These are phyloP conservation scores for Zygotorulaspora chibaensis DNA, from an alignment of 805 yeast genomes.

Conservation along the genomic window DNA sequence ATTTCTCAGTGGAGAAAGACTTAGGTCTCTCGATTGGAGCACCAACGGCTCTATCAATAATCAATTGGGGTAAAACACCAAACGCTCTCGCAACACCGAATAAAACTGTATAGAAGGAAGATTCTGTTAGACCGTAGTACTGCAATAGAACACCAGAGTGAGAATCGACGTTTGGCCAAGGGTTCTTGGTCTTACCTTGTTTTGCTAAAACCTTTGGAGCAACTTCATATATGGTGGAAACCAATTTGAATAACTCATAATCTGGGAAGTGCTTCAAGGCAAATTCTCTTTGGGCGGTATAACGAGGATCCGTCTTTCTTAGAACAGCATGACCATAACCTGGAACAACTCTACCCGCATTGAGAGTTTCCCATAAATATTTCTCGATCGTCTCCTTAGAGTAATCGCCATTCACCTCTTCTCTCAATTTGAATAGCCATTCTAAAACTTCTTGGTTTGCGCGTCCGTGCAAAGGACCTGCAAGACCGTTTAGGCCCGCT, in stretches of 20 bases:
- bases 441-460: conserved; percentile 85
- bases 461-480: conserved; percentile 85
- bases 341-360: conserved; percentile 81
- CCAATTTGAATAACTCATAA: conserved; percentile 73
- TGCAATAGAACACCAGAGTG: conserved; percentile 82
- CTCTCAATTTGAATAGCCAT: conserved; percentile 68
- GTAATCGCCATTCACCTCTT: conserved; percentile 57
- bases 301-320: conserved; percentile 86
- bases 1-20: conserved; percentile 91
- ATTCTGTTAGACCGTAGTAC: conserved; percentile 80
- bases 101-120: conserved; percentile 77
- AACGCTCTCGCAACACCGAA: conserved; percentile 85
- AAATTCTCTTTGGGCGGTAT: conserved; percentile 80
- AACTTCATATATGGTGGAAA: conserved; percentile 70
- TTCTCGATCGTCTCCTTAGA: conserved; percentile 65
- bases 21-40: conserved; percentile 84
- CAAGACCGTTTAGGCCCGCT: conserved; percentile 80
- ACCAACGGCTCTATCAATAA: conserved; percentile 80
- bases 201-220: conserved; percentile 76
- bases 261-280: conserved; percentile 74
- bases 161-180: conserved; percentile 90
- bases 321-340: conserved; percentile 88
- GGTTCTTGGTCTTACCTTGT: conserved; percentile 89
- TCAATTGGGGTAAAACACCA: conserved; percentile 81
- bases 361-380: conserved; percentile 74